Evolutionary conservation across 2,329 filamentous ascomycete genomes (phyloP), one percentile per base, ranked within the genome.

Genomic region (Fusarium duplospermum): DNA sequence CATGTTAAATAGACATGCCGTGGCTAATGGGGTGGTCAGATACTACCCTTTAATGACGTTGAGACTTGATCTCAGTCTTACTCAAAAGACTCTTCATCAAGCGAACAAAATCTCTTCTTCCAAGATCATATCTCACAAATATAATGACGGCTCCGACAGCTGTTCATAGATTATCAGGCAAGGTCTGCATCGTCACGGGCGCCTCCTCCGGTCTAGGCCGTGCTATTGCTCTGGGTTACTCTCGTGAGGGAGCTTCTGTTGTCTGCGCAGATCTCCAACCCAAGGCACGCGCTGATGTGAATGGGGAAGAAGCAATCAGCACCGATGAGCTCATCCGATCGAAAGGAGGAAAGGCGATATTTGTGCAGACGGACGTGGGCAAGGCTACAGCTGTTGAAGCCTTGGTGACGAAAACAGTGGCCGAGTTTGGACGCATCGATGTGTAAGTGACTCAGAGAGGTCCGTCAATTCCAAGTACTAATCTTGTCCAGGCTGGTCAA

Each of bases 131-230:
- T 1, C 14, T 27, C 4, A 29, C 11, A n/a, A 2, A n/a, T 2
- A 57, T 1, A 27, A 69, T 62, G 58, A 56, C 75, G 1, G 22
- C 64, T 29, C 29, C 33, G 10, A 20, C 64, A 6, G 27, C 56
- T 29, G 20, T 31, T 2, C 45, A 60, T 2, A 73, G 76, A 11
- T 57, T 78, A 3, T 27, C 64, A 10, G 66, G 40, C 24, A 78
- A 77, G 24, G 67, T 87, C 81, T 71, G 81, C 80, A 82, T 87
- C 27, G 80, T 88, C 7, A 87, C 86, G 0, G 86, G 86, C 13
- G 79, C 84, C 2, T 86, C 85, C 0, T 86, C 85, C 0, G 86
- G 86, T 2, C 76, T 87, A 0, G 85, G 86, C 1, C 81, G 86
- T 5, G 83, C 85, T 1, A 87, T 88, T n/a, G 78, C 85, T 0